Percentiles rank a stretch among this genome's conserved stretches.
phyloP scores from a whole-genome alignment of 2,329 filamentous ascomycete species.

The Exophiala mesophila region DNA sequence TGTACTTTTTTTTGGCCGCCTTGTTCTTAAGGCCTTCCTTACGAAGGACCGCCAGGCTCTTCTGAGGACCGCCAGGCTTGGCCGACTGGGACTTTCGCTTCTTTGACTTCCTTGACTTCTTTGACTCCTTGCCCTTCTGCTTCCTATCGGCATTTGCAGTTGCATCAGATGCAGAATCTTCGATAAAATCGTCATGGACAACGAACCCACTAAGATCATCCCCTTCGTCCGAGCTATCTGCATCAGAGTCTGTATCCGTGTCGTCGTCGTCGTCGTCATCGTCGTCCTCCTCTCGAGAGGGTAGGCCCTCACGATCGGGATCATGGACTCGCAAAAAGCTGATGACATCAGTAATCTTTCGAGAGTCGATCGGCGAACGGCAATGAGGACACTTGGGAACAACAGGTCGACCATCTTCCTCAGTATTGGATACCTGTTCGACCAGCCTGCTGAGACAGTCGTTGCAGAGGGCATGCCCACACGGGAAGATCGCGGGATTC shows the following conservation, averaged over 20 bases:
- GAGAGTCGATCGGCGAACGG: constrained; percentile 60
- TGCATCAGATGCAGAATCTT: constrained; percentile 31
- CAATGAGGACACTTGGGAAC: constrained; percentile 70
- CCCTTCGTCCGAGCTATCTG: constrained; percentile 40
- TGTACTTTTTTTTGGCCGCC: constrained; percentile 63
- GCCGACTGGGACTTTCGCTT: constrained; percentile 30
- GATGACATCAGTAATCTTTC: constrained; percentile 67
- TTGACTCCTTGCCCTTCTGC: neutral
- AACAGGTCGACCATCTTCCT: constrained; percentile 44
- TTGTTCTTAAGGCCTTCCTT: constrained; percentile 61
- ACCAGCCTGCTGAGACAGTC: constrained; percentile 69
- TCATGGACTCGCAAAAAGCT: constrained; percentile 70
- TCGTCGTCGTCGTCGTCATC: constrained; percentile 36
- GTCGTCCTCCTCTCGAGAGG: constrained; percentile 33
- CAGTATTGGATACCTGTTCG: constrained; percentile 58
- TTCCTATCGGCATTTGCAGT: constrained; percentile 21
- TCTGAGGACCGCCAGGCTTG: constrained; percentile 41
- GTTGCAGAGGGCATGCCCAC: constrained; percentile 73
- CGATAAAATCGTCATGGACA: constrained; percentile 38
- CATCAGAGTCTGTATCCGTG: constrained; percentile 26
- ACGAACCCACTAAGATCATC: constrained; percentile 51
- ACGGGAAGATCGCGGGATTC: constrained; percentile 76
- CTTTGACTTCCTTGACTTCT: constrained; percentile 17
- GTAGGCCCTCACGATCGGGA: constrained; percentile 45
- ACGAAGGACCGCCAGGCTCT: constrained; percentile 61